Evolutionary conservation across 306 rosid species (phyloP).

Genomic region (Sechiopsis laciniata): DNA sequence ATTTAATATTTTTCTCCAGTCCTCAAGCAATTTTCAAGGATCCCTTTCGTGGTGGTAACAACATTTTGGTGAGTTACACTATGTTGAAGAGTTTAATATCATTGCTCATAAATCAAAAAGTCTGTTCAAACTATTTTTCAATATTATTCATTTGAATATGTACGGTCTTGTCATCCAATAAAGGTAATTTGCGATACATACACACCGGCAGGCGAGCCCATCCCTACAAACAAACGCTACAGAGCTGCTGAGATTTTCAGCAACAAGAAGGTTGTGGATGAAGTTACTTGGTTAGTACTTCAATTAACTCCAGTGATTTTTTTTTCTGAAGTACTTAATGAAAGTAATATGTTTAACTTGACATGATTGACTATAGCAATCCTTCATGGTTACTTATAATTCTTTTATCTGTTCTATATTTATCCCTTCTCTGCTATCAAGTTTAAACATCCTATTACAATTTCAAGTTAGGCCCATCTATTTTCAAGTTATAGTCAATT

Average conservation of each 20-base stretch:
- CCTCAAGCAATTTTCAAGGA: slow-evolving; percentile 96
- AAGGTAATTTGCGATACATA: slow-evolving; percentile 89
- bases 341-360: neutral
- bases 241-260: slow-evolving; percentile 81
- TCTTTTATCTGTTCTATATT: neutral
- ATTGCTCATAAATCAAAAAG: too few relatives aligned
- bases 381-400: neutral
- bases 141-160: slow-evolving; percentile 22
- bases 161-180: slow-evolving; percentile 16
- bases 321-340: neutral
- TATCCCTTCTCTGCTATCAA: neutral
- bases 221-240: slow-evolving; percentile 91
- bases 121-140: slow-evolving; percentile 16
- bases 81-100: neutral
- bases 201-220: slow-evolving; percentile 88
- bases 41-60: slow-evolving; percentile 97
- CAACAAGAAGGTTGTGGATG: slow-evolving; percentile 62
- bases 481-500: neutral
- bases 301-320: neutral
- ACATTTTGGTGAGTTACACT: slow-evolving; percentile 66
- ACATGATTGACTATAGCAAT: neutral
- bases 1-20: slow-evolving; percentile 33
- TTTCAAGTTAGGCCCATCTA: neutral
- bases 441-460: neutral
- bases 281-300: slow-evolving; percentile 69